phyloP scores from a whole-genome alignment of 768 basidiomycete species.

The Cystobasidium ongulense region DNA sequence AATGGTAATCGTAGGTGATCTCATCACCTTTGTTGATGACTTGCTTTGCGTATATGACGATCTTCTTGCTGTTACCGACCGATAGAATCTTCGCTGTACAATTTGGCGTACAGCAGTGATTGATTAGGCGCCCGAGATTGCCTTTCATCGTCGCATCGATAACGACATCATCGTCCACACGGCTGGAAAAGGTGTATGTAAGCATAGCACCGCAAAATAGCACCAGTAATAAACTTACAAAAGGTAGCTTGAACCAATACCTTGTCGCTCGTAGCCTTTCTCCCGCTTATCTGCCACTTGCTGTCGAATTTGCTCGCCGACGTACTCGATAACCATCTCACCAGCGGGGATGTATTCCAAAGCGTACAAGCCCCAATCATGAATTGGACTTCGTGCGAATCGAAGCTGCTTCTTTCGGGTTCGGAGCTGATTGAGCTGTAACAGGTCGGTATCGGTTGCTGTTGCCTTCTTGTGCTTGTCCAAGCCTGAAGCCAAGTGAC shows the following conservation, averaged over 20 bases:
- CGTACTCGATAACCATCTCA: conserved; percentile 99
- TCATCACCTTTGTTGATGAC: conserved; percentile 94
- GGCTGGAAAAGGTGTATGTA: conserved; percentile 39
- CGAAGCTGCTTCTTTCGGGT: conserved; percentile 91
- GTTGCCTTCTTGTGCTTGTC: conserved; percentile 72
- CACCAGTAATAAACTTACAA: conserved; percentile 48
- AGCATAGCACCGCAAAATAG: background rate
- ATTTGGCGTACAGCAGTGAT: conserved; percentile 90
- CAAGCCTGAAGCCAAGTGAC: conserved; percentile 79
- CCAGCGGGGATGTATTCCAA: conserved; percentile 83
- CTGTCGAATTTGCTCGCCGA: conserved; percentile 90
- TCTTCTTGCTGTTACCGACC: conserved; percentile 54
- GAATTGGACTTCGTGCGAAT: conserved; percentile 89
- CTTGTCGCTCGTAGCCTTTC: conserved; percentile 91
- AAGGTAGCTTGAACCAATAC: conserved; percentile 94
- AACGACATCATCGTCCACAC: conserved; percentile 94
- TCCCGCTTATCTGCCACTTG: conserved; percentile 78
- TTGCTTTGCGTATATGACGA: conserved; percentile 97
- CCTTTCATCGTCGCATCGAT: conserved; percentile 99
- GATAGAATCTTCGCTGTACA: conserved; percentile 53
- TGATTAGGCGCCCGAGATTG: conserved; percentile 94
- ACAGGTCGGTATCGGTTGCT: conserved; percentile 59
- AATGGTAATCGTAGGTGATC: conserved; percentile 98
- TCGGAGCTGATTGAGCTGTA: conserved; percentile 95
- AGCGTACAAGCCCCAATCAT: conserved; percentile 96